Evolutionary conservation across 192 early-diverging fungal species (phyloP).

Genomic region (Phycomyces nitens): DNA sequence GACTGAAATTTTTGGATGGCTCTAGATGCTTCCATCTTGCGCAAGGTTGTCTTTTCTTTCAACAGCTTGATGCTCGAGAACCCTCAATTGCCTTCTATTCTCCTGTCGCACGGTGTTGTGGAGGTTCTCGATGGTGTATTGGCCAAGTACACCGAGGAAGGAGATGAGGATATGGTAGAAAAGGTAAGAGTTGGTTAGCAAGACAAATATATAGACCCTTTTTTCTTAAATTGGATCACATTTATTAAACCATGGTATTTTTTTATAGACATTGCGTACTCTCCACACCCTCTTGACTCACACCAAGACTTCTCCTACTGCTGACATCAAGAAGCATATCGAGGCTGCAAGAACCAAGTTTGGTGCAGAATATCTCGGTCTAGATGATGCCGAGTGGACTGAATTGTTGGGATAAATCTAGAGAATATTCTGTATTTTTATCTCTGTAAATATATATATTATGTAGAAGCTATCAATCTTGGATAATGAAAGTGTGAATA

Average conservation of each 20-base stretch:
- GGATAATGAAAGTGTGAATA: no score
- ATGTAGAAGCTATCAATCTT: no score
- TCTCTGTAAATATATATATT: constrained; percentile 1
- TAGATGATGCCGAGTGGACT: constrained; percentile 26
- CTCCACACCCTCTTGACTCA: constrained; percentile 18
- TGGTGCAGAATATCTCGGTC: constrained; percentile 25
- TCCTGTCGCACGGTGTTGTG: constrained; percentile 46
- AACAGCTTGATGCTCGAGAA: constrained; percentile 63
- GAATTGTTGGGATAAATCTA: not conserved
- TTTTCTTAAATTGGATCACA: not conserved
- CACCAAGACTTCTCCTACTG: not conserved
- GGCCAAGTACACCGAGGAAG: constrained; percentile 38
- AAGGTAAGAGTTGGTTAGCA: constrained; percentile 20
- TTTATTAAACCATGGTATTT: not conserved
- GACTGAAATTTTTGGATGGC: constrained; percentile 2
- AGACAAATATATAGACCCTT: not conserved
- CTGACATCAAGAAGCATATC: constrained; percentile 16
- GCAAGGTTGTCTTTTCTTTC: constrained; percentile 44
- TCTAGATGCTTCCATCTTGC: constrained; percentile 38
- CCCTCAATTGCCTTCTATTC: constrained; percentile 33
- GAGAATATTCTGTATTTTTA: not conserved
- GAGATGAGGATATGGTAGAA: constrained; percentile 46
- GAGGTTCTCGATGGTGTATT: constrained; percentile 43
- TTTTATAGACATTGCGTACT: constrained; percentile 20
- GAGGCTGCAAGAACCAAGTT: constrained; percentile 18